Evolutionary conservation across 768 basidiomycete species (phyloP).

Genomic region (Russula compacta): DNA sequence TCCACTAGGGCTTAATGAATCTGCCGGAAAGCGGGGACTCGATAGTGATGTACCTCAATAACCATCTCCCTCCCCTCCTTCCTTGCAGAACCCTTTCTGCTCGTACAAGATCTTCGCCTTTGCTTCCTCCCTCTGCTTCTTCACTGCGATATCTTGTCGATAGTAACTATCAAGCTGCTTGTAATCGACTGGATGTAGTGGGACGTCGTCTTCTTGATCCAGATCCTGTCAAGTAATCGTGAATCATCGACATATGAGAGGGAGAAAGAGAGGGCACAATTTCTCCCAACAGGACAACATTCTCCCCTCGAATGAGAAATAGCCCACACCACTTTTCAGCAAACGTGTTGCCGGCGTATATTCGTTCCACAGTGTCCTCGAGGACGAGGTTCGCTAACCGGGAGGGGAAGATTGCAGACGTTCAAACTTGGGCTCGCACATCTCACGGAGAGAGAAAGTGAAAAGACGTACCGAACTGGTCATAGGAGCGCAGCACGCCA

Average conservation of each 20-base stretch:
- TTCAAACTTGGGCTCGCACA: neutral
- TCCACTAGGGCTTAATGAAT: slow-evolving; percentile 31
- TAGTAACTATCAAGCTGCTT: slow-evolving; percentile 61
- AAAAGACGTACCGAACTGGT: slow-evolving; percentile 81
- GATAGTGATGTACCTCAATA: slow-evolving; percentile 42
- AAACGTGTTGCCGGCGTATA: slow-evolving; percentile 82
- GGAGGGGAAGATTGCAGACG: neutral
- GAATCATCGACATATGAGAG: neutral
- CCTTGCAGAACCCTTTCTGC: slow-evolving; percentile 85
- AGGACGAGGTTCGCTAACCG: slow-evolving; percentile 87
- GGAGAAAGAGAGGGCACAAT: slow-evolving; percentile 44
- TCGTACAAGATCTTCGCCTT: slow-evolving; percentile 78
- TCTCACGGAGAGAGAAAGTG: neutral
- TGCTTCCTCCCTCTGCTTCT: slow-evolving; percentile 72
- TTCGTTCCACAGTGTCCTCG: slow-evolving; percentile 90
- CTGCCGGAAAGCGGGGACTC: slow-evolving; percentile 24
- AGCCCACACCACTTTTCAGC: slow-evolving; percentile 85
- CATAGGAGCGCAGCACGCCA: slow-evolving; percentile 93
- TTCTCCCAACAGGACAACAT: slow-evolving; percentile 94
- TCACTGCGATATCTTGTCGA: slow-evolving; percentile 59
- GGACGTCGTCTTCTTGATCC: slow-evolving; percentile 85
- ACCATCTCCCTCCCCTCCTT: slow-evolving; percentile 94
- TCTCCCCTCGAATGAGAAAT: slow-evolving; percentile 94
- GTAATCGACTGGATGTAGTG: slow-evolving; percentile 67
- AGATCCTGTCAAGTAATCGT: slow-evolving; percentile 53